Evolutionary conservation across 495 filamentous ascomycete species (phyloP).

Genomic region (Lophiotrema nucula): DNA sequence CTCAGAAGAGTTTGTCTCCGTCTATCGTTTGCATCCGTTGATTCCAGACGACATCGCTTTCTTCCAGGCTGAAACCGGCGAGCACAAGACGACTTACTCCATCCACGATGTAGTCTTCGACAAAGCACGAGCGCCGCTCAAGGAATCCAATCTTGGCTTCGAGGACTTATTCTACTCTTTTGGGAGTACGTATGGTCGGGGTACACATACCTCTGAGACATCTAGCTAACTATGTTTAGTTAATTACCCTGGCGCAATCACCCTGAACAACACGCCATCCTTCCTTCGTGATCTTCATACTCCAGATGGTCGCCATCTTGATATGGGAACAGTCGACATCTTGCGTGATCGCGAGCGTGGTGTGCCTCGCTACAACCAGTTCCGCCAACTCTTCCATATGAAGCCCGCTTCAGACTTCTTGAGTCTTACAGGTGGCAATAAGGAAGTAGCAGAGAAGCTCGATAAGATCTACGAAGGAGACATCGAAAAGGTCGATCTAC

Average conservation of each 20-base stretch:
- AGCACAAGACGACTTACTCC: constrained; percentile 38
- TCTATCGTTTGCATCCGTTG: constrained; percentile 47
- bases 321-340: constrained; percentile 48
- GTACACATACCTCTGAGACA: too few relatives aligned
- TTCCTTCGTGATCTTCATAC: constrained; percentile 43
- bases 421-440: constrained; percentile 42
- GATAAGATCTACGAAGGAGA: constrained; percentile 37
- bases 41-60: constrained; percentile 49
- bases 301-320: constrained; percentile 39
- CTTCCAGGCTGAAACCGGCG: constrained; percentile 38
- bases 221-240: too few relatives aligned
- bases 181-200: too few relatives aligned
- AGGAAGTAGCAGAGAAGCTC: constrained; percentile 36
- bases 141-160: constrained; percentile 35
- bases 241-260: constrained; percentile 49
- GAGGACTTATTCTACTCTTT: constrained; percentile 49
- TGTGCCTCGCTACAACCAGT: constrained; percentile 48
- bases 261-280: constrained; percentile 43
- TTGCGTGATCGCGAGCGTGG: constrained; percentile 49
- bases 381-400: constrained; percentile 47
- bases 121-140: constrained; percentile 38
- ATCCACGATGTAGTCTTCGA: constrained; percentile 38
- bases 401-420: constrained; percentile 36
- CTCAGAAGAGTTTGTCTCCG: constrained; percentile 49
- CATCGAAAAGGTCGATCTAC: constrained; percentile 43